phyloP scores from a whole-genome alignment of 208 protist genomes.

The Leptomonas seymouri region DNA sequence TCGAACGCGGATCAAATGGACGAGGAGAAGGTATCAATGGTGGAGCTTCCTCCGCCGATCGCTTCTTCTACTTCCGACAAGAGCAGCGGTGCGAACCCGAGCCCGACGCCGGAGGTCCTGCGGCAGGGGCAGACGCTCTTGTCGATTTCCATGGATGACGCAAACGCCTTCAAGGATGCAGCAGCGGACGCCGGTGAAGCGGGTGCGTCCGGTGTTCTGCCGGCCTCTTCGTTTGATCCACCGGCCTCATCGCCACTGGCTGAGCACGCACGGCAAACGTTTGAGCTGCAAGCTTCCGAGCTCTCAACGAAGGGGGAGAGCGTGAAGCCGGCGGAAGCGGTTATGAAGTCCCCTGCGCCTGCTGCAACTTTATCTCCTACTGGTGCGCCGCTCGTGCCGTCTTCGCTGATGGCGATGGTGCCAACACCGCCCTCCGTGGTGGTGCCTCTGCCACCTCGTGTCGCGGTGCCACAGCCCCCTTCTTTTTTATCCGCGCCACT shows the following conservation, averaged over 20 bases:
- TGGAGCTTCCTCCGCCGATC: neutral
- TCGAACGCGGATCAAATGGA: too few species aligned
- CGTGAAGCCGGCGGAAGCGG: neutral
- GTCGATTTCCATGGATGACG: slow-evolving; percentile 8
- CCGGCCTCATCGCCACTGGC: neutral
- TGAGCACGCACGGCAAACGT: neutral
- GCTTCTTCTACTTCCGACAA: neutral
- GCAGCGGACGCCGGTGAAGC: neutral
- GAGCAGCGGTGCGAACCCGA: neutral
- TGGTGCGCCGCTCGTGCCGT: neutral
- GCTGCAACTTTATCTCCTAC: neutral
- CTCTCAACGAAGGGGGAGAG: neutral
- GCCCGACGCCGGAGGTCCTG: neutral
- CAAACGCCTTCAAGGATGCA: neutral
- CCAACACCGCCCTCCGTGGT: neutral
- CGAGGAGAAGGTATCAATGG: neutral
- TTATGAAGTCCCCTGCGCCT: neutral
- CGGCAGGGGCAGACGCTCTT: neutral
- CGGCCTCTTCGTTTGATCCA: too few species aligned
- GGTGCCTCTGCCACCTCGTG: neutral
- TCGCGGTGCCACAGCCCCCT: neutral
- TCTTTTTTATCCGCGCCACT: neutral
- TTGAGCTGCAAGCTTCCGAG: neutral
- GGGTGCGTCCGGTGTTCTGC: too few species aligned
- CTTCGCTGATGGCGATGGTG: slow-evolving; percentile 6